phyloP scores from a whole-genome alignment of 768 basidiomycete genomes.

The Suillus discolor region DNA sequence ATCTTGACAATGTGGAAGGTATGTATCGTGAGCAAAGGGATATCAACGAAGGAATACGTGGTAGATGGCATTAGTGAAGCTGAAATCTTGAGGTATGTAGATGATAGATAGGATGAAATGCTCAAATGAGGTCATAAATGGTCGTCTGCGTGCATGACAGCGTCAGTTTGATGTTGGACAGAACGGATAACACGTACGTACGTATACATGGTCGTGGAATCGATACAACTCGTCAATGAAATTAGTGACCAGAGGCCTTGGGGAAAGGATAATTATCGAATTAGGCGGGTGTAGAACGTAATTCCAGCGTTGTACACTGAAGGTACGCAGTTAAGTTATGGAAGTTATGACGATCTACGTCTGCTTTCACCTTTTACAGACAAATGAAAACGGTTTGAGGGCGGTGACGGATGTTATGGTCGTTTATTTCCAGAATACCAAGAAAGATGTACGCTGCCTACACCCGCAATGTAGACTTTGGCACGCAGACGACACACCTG shows the following conservation, averaged over 20 bases:
- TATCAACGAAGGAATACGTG: conserved; percentile 26
- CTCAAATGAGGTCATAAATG: conserved; percentile 26
- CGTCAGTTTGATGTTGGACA: conserved; percentile 9
- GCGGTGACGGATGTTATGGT: conserved; percentile 19
- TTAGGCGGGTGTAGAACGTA: conserved; percentile 28
- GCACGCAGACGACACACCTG: conserved; percentile 82
- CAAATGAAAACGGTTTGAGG: conserved; percentile 7
- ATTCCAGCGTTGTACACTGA: conserved; percentile 30
- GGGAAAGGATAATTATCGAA: conserved; percentile 27
- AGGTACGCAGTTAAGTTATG: conserved; percentile 10
- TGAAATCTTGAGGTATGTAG: conserved; percentile 32
- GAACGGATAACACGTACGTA: conserved; percentile 1
- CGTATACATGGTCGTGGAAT: conserved; percentile 31
- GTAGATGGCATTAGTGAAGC: conserved; percentile 20
- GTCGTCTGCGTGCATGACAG: conserved; percentile 26
- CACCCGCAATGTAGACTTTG: conserved; percentile 70
- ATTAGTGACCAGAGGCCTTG: conserved; percentile 32
- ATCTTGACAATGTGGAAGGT: conserved; percentile 4
- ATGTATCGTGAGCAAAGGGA: conserved; percentile 21
- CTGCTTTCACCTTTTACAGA: conserved; percentile 27
- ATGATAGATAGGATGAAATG: conserved; percentile 23
- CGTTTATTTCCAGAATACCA: conserved; percentile 64
- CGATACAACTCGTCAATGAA: conserved; percentile 23
- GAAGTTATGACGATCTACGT: background rate
- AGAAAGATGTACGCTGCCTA: conserved; percentile 77